These are phyloP conservation scores for Dactylellina haptotyla DNA, from an alignment of 2,329 filamentous ascomycete species.

Conservation along the genomic window DNA sequence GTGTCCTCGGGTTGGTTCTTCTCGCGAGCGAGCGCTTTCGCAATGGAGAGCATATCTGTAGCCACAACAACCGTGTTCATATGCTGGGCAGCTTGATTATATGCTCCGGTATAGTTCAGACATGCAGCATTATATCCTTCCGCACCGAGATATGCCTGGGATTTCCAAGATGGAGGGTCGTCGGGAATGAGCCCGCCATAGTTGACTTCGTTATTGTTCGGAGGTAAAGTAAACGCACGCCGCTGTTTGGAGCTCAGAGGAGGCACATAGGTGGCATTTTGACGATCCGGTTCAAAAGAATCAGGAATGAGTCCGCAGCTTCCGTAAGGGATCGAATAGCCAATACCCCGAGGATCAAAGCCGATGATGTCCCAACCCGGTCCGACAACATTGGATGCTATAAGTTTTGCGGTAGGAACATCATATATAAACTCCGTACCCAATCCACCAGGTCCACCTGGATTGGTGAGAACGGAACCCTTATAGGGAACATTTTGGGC, in stretches of 20 bases:
- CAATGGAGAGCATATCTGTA: slow-evolving; percentile 35
- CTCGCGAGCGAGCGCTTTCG: slow-evolving; percentile 30
- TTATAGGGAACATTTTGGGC: slow-evolving; percentile 56
- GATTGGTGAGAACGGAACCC: slow-evolving; percentile 63
- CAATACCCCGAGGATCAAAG: slow-evolving; percentile 43
- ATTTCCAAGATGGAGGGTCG: slow-evolving; percentile 14
- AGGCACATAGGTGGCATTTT: slow-evolving; percentile 51
- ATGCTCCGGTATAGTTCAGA: neutral
- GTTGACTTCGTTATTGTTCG: slow-evolving; percentile 15
- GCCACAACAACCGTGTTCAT: slow-evolving; percentile 45
- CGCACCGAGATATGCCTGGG: neutral
- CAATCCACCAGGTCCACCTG: slow-evolving; percentile 64
- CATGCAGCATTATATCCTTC: neutral
- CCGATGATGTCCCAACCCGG: slow-evolving; percentile 41
- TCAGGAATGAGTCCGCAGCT: slow-evolving; percentile 1
- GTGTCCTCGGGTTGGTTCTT: slow-evolving; percentile 11
- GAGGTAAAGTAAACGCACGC: neutral
- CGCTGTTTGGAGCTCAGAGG: too few species aligned
- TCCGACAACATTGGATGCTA: slow-evolving; percentile 3
- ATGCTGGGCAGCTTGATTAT: slow-evolving; percentile 32
- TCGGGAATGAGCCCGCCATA: slow-evolving; percentile 26
- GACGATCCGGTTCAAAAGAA: slow-evolving; percentile 28
- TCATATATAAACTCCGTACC: slow-evolving; percentile 61
- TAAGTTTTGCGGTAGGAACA: neutral
- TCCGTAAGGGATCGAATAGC: slow-evolving; percentile 24